A percentile compares a stretch with the other conserved stretches of the same genome.
Conservation (phyloP, 1,139 yeast genomes). For the Hyphopichia khmerensis region DNA sequence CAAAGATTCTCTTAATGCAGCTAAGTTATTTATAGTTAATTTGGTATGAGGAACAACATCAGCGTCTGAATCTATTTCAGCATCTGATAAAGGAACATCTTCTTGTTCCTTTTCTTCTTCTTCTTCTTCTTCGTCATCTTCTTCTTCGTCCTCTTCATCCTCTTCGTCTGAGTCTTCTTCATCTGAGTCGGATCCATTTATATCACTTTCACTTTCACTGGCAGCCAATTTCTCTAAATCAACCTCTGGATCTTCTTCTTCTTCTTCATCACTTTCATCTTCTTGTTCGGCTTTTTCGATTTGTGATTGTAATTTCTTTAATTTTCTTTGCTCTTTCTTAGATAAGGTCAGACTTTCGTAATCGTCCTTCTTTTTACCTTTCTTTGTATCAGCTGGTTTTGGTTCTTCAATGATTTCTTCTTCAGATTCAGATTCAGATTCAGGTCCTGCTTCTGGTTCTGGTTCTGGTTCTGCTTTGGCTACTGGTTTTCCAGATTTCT, state of each 20-base stretch:
- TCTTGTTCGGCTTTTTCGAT: slow-evolving; percentile 25
- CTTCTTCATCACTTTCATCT: slow-evolving; percentile 22
- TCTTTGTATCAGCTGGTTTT: slow-evolving; percentile 9
- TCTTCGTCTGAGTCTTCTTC: slow-evolving; percentile 40
- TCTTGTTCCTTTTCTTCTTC: slow-evolving; percentile 49
- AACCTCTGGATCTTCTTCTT: slow-evolving; percentile 28
- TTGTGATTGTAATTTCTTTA: slow-evolving; percentile 48
- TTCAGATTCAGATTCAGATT: slow-evolving; percentile 8
- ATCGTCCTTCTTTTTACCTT: slow-evolving; percentile 28
- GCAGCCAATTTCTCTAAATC: slow-evolving; percentile 61
- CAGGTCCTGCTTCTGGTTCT: slow-evolving; percentile 4
- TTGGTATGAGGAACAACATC: slow-evolving; percentile 89
- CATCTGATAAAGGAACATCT: slow-evolving; percentile 75
- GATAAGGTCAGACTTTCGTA: slow-evolving; percentile 51
- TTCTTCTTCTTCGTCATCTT: slow-evolving; percentile 44
- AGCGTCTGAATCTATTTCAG: slow-evolving; percentile 80
- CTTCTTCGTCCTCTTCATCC: slow-evolving; percentile 44
- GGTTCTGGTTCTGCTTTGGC: slow-evolving; percentile 7
- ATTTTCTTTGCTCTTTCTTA: slow-evolving; percentile 62
- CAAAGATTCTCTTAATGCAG: slow-evolving; percentile 67
- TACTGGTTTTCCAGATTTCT: slow-evolving; percentile 19
- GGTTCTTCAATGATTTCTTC: slow-evolving; percentile 10
- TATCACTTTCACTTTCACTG: slow-evolving; percentile 42
- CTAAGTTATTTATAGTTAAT: slow-evolving; percentile 71
- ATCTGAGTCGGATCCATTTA: slow-evolving; percentile 42